Conservation (phyloP, 768 basidiomycete species). For the Phanerochaete carnosa region DNA sequence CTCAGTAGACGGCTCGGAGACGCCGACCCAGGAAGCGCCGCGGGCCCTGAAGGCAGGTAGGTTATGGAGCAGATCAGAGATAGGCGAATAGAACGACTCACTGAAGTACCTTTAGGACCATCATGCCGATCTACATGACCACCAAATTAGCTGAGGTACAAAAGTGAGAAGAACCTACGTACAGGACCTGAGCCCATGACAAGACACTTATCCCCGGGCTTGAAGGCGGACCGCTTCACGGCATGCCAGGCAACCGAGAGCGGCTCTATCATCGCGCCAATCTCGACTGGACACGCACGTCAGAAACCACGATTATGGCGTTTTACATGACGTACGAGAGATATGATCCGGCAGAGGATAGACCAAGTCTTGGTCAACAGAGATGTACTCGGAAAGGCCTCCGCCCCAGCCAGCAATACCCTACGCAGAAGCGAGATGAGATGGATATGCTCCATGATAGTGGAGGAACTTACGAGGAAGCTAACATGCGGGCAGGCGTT, state of each 20-base stretch:
- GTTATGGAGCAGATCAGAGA: not conserved
- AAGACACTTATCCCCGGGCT: constrained; percentile 35
- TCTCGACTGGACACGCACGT: constrained; percentile 32
- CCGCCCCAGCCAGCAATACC: constrained; percentile 38
- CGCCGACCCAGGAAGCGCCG: constrained; percentile 29
- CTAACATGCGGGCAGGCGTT: constrained; percentile 33
- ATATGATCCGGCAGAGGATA: constrained; percentile 37
- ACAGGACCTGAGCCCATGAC: constrained; percentile 45
- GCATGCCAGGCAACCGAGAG: constrained; percentile 45
- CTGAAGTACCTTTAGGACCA: constrained; percentile 16
- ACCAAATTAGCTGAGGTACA: not conserved
- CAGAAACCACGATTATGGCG: not conserved
- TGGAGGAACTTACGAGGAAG: constrained; percentile 32
- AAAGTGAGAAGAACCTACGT: constrained; percentile 11
- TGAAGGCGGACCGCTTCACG: constrained; percentile 38
- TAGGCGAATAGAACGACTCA: not conserved
- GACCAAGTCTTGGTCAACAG: constrained; percentile 30
- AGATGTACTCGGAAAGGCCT: constrained; percentile 42
- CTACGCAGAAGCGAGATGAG: constrained; percentile 19
- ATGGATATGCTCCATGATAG: not conserved
- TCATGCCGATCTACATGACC: constrained; percentile 19
- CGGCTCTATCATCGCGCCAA: constrained; percentile 46
- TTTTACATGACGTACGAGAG: constrained; percentile 28
- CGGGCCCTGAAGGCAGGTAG: constrained; percentile 14
- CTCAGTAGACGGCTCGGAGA: constrained; percentile 38